Evolutionary conservation across 441 rosid genomes (phyloP).

Genomic region (Adansonia madagascariensis): DNA sequence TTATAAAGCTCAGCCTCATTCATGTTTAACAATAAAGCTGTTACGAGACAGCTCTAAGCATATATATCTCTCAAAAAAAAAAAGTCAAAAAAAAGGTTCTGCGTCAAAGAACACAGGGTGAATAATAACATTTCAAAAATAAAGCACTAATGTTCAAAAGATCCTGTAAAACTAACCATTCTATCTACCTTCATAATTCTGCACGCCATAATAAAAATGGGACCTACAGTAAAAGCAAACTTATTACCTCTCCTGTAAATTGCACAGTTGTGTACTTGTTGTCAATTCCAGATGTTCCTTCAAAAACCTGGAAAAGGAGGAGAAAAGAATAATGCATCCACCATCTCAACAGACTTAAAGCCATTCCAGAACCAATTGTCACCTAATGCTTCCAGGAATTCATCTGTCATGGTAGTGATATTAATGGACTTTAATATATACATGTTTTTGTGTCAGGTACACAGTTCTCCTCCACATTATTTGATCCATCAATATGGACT

Average conservation of each 20-base stretch:
- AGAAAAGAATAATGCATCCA: slow-evolving; percentile 2
- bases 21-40: neutral
- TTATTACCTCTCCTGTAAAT: slow-evolving; percentile 79
- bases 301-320: slow-evolving; percentile 66
- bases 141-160: neutral
- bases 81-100: too few species aligned
- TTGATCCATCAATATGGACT: neutral
- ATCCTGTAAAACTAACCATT: neutral
- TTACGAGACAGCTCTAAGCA: neutral
- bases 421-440: slow-evolving; percentile 41
- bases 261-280: slow-evolving; percentile 53
- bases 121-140: neutral
- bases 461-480: neutral
- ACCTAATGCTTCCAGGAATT: slow-evolving; percentile 1
- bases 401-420: neutral
- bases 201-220: neutral
- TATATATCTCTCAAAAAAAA: neutral
- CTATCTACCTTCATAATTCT: neutral
- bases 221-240: neutral
- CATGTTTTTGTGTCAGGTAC: slow-evolving; percentile 31
- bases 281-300: slow-evolving; percentile 96
- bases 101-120: neutral
- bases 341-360: slow-evolving; percentile 12
- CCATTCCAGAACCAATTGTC: neutral
- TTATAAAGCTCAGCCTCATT: neutral